phyloP scores from a whole-genome alignment of 2,329 filamentous ascomycete species.

The Penicillium sp. region DNA sequence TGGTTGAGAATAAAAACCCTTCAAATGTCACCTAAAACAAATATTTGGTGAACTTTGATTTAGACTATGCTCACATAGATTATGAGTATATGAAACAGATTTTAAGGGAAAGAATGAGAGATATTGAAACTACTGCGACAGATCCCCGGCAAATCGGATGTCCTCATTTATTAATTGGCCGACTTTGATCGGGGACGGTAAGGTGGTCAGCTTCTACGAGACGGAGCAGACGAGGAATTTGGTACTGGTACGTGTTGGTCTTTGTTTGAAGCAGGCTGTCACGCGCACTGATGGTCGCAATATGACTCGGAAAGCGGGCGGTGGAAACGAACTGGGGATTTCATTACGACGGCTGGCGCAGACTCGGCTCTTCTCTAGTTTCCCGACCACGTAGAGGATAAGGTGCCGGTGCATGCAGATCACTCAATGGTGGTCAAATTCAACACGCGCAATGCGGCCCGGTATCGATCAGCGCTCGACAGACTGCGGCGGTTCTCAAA shows the following conservation, averaged over 20 bases:
- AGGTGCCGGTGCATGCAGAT: neutral
- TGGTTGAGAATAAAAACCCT: too few relatives aligned
- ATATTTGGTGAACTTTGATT: too few relatives aligned
- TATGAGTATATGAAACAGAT: too few relatives aligned
- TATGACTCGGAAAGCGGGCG: slow-evolving; percentile 2
- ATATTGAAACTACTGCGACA: neutral
- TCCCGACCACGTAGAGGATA: neutral
- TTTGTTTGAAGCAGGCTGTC: neutral
- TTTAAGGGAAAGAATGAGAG: too few relatives aligned
- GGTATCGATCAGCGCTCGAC: neutral
- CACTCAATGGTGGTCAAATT: neutral
- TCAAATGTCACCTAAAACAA: too few relatives aligned
- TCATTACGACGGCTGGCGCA: neutral
- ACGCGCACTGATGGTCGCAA: neutral
- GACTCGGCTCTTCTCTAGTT: slow-evolving; percentile 2
- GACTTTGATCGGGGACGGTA: neutral
- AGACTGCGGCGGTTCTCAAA: neutral
- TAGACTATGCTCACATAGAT: too few relatives aligned
- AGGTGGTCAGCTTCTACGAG: neutral
- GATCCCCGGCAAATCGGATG: neutral
- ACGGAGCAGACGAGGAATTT: neutral
- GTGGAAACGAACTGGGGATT: neutral
- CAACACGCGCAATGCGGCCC: neutral
- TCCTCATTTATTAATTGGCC: neutral
- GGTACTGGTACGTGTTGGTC: neutral